These are phyloP conservation scores for Podospora australis DNA, from an alignment of 495 filamentous ascomycete genomes.

Conservation along the genomic window DNA sequence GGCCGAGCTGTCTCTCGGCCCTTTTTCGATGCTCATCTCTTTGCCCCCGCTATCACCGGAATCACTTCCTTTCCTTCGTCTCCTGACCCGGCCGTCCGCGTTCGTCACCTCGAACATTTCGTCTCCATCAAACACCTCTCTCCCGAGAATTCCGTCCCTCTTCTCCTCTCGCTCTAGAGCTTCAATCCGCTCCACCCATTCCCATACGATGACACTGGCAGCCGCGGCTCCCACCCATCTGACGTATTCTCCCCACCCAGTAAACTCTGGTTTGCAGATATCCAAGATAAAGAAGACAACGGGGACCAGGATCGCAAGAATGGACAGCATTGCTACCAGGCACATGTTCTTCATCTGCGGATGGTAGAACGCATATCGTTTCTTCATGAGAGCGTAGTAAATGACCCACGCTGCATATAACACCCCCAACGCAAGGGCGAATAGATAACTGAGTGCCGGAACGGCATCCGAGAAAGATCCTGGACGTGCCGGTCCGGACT, in stretches of 20 bases:
- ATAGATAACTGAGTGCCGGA: conserved; percentile 88
- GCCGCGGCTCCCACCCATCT: conserved; percentile 95
- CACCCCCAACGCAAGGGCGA: conserved; percentile 80
- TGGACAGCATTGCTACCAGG: conserved; percentile 72
- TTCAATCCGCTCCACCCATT: conserved; percentile 99
- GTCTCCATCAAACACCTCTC: conserved; percentile 94
- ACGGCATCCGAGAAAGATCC: conserved; percentile 78
- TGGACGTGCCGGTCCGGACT: conserved; percentile 51
- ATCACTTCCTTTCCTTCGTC: conserved; percentile 24
- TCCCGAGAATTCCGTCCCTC: conserved; percentile 88
- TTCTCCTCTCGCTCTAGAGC: conserved; percentile 91
- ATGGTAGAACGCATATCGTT: conserved; percentile 89
- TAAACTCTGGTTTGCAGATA: conserved; percentile 77
- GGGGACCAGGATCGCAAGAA: conserved; percentile 76
- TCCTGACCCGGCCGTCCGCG: conserved; percentile 31
- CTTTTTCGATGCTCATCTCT: conserved; percentile 8
- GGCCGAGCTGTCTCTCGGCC: conserved; percentile 16
- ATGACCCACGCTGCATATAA: conserved; percentile 94
- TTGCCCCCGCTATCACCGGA: conserved; percentile 23
- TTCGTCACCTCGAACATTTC: conserved; percentile 82
- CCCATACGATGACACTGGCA: conserved; percentile 96
- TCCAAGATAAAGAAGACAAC: conserved; percentile 95
- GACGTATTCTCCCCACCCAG: conserved; percentile 95
- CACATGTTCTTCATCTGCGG: conserved; percentile 87
- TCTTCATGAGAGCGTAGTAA: conserved; percentile 89